Conservation (phyloP, 2,329 filamentous ascomycete species). For the Aspergillus fijiensis region DNA sequence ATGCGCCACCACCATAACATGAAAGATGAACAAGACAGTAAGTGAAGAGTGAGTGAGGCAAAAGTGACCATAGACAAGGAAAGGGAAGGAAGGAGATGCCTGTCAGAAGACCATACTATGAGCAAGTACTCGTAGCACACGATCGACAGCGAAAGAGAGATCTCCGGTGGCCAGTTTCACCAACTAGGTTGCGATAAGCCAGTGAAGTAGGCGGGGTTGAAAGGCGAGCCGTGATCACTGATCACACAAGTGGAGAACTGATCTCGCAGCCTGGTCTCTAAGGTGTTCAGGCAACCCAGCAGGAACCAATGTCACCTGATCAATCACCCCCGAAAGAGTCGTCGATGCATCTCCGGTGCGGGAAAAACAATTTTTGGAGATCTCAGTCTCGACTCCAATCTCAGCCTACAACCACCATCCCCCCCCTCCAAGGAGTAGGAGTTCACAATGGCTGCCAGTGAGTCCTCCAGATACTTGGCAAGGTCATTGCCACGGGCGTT, state of each 20-base stretch:
- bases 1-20: slow-evolving; percentile 8
- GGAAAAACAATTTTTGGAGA: slow-evolving; percentile 37
- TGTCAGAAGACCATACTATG: slow-evolving; percentile 10
- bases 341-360: slow-evolving; percentile 17
- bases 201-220: slow-evolving; percentile 3
- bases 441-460: slow-evolving; percentile 40
- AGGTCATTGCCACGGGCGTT: slow-evolving; percentile 39
- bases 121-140: slow-evolving; percentile 1
- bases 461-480: slow-evolving; percentile 41
- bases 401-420: slow-evolving; percentile 19
- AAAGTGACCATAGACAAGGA: background rate
- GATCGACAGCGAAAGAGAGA: slow-evolving; percentile 11
- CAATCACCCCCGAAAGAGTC: slow-evolving; percentile 19
- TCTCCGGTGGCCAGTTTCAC: slow-evolving; percentile 1
- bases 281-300: slow-evolving; percentile 4
- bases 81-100: background rate
- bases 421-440: background rate
- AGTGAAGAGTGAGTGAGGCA: background rate
- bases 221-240: slow-evolving; percentile 13
- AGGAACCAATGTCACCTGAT: background rate
- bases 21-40: slow-evolving; percentile 4
- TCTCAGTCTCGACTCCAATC: slow-evolving; percentile 11
- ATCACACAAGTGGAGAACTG: slow-evolving; percentile 10
- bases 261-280: slow-evolving; percentile 1
- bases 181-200: slow-evolving; percentile 1